phyloP scores from a whole-genome alignment of 768 basidiomycete genomes.

The Lyophyllum atratum region DNA sequence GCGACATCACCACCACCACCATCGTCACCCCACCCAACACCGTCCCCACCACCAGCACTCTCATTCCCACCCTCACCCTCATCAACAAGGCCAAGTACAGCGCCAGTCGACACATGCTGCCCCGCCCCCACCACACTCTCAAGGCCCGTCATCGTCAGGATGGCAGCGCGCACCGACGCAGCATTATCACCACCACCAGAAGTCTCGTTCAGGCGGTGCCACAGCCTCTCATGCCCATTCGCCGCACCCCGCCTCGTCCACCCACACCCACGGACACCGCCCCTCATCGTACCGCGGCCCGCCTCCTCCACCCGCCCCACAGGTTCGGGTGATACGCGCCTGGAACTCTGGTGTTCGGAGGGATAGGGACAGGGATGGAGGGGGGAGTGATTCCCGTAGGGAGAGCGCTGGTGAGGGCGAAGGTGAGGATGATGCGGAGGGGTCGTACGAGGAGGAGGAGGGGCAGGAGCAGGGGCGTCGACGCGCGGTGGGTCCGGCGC shows the following conservation, averaged over 20 bases:
- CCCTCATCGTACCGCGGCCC: not conserved
- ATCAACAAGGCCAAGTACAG: too few relatives aligned
- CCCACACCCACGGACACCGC: not conserved
- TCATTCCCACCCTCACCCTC: not conserved
- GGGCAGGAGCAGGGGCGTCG: constrained; percentile 27
- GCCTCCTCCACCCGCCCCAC: not conserved
- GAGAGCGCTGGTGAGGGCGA: not conserved
- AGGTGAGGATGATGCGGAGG: not conserved
- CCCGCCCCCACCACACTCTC: too few relatives aligned
- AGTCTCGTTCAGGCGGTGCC: not conserved
- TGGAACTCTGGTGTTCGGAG: constrained; percentile 3
- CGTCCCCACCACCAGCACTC: not conserved
- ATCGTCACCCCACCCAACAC: constrained; percentile 8
- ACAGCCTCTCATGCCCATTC: too few relatives aligned
- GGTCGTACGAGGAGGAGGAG: constrained; percentile 26
- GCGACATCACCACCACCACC: constrained; percentile 11
- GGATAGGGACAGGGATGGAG: not conserved
- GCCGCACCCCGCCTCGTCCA: not conserved
- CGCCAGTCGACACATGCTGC: too few relatives aligned
- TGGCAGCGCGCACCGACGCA: too few relatives aligned
- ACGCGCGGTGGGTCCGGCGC: constrained; percentile 32
- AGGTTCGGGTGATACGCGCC: not conserved
- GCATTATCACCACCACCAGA: not conserved
- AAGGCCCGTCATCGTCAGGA: too few relatives aligned
- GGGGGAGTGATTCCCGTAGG: not conserved